These are phyloP conservation scores for Leptographium radiaticola DNA, from an alignment of 2,329 filamentous ascomycete species.

Conservation along the genomic window DNA sequence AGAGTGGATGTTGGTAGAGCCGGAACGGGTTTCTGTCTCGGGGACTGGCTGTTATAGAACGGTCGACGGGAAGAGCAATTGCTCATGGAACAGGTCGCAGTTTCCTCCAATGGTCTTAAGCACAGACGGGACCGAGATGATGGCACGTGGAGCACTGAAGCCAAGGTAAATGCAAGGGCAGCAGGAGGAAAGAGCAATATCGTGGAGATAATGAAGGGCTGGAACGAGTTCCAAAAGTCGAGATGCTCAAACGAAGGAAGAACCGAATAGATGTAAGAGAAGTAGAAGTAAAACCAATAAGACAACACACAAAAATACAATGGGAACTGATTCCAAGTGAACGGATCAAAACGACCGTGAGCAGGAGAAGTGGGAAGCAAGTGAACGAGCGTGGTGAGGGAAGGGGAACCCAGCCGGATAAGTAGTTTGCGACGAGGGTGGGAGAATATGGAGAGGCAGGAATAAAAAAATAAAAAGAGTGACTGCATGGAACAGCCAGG, in stretches of 20 bases:
- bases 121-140: neutral
- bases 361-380: slow-evolving; percentile 20
- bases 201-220: slow-evolving; percentile 28
- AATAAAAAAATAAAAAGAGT: slow-evolving; percentile 3
- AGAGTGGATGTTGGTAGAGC: slow-evolving; percentile 32
- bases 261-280: slow-evolving; percentile 9
- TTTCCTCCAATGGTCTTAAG: slow-evolving; percentile 1
- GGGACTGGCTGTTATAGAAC: neutral
- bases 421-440: slow-evolving; percentile 23
- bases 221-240: slow-evolving; percentile 29
- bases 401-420: slow-evolving; percentile 30
- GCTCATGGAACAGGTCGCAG: slow-evolving; percentile 17
- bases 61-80: slow-evolving; percentile 13
- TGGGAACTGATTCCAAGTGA: slow-evolving; percentile 23
- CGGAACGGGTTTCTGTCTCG: slow-evolving; percentile 1
- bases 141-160: neutral
- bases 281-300: slow-evolving; percentile 14
- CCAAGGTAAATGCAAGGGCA: neutral
- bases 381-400: slow-evolving; percentile 25
- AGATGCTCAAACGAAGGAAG: slow-evolving; percentile 30
- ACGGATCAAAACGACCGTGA: slow-evolving; percentile 35
- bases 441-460: slow-evolving; percentile 3
- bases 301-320: slow-evolving; percentile 23
- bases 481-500: slow-evolving; percentile 1
- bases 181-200: slow-evolving; percentile 5